Base-by-base conservation (phyloP, 257 asterid species). In the Dorcoceras hygrometricum region DNA sequence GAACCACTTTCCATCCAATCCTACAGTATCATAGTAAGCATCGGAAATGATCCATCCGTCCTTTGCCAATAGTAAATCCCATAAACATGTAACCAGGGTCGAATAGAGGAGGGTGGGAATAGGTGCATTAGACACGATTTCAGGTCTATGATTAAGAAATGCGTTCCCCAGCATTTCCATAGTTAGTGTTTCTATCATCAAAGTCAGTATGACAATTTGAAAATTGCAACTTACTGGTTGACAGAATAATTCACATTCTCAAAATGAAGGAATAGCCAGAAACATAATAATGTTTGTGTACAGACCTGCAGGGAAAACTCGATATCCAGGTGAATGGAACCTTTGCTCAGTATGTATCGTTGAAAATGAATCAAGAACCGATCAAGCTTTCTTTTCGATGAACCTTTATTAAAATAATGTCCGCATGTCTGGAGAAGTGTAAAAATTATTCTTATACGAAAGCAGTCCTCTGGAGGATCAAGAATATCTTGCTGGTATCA, bases 251-350 rank as follows among this genome's bases (percentile, higher is more conserved):
- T 43, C 51, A 43, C 51, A 14, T 43, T 43, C 19, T 14, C 51
- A 46, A 34, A 60, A 20, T 31, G 48, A 64, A 50, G 59, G 31
- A 39, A 73, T 23, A 63, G 11, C 16, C 25, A 14, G 16, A 31
- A 51, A 24, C 12, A 24, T 24, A 28, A 10, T 24, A 9, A 58
- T 29, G 63, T 48, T 27, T 54, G 59, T 63, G 60, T 23, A 71
- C 91, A 58, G 73, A 94, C 99, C 99, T 90, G 99, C 87, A 94
- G 81, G 86, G 88, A 96, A 83, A 94, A 94, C 78, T 94, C 99
- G 68, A 94, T 70, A 78, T 94, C 99, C 81, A 94, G 83, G 76
- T 96, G 99, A 55, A 94, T 78, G 74, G 82, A 80, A 57, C 87
- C 93, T 81, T 94, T 94, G 79, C 82, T 79, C 72, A 94, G 75